phyloP scores from a whole-genome alignment of 1,284 basidiomycete genomes.

The Termitomyces sp. region DNA sequence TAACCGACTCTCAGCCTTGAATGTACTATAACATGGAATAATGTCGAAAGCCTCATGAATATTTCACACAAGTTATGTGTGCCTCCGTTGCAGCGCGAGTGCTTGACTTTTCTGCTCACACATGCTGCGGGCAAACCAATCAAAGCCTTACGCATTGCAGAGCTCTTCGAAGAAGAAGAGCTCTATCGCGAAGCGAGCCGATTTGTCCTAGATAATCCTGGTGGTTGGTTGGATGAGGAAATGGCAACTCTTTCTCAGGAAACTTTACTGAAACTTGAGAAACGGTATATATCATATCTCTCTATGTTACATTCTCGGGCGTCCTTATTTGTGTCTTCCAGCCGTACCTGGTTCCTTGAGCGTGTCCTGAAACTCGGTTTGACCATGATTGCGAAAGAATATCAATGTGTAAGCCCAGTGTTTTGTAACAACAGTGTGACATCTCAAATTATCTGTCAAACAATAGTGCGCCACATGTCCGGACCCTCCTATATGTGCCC shows the following conservation, averaged over 20 bases:
- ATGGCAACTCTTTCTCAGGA: slow-evolving; percentile 72
- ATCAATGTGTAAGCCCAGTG: slow-evolving; percentile 66
- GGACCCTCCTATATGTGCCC: slow-evolving; percentile 74
- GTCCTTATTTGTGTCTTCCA: slow-evolving; percentile 23
- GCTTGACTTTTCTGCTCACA: slow-evolving; percentile 81
- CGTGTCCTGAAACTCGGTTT: slow-evolving; percentile 88
- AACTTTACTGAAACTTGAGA: slow-evolving; percentile 84
- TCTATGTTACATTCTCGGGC: neutral
- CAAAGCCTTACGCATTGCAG: slow-evolving; percentile 86
- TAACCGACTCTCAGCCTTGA: slow-evolving; percentile 52
- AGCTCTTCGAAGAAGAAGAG: slow-evolving; percentile 81
- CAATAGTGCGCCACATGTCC: slow-evolving; percentile 77
- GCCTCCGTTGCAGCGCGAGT: slow-evolving; percentile 73
- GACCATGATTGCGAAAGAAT: slow-evolving; percentile 83
- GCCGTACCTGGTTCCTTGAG: slow-evolving; percentile 91
- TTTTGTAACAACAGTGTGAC: slow-evolving; percentile 1
- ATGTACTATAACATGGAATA: slow-evolving; percentile 91
- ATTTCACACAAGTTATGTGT: slow-evolving; percentile 84
- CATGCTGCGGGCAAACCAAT: slow-evolving; percentile 89
- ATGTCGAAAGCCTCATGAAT: slow-evolving; percentile 84
- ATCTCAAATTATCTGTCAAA: neutral
- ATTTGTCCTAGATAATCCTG: slow-evolving; percentile 87
- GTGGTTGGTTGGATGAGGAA: slow-evolving; percentile 80
- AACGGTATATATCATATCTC: slow-evolving; percentile 46
- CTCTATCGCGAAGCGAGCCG: slow-evolving; percentile 85